These are phyloP conservation scores for Coffea eugenioides DNA, from an alignment of 257 asterid genomes.

Conservation along the genomic window DNA sequence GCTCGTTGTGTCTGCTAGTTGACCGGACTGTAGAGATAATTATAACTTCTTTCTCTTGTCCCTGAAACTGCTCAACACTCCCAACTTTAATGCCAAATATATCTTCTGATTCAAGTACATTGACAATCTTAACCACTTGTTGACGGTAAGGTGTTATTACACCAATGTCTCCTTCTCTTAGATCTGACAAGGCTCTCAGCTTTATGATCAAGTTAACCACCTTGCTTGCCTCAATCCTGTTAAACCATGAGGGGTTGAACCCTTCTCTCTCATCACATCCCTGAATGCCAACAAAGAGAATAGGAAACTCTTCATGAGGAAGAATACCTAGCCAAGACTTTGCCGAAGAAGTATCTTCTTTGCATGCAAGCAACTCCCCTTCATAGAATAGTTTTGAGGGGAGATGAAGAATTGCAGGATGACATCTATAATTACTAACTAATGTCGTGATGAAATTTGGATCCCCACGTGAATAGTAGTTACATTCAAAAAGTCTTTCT, in stretches of 20 bases:
- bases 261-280: slow-evolving; percentile 95
- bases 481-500: slow-evolving; percentile 63
- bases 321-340: slow-evolving; percentile 46
- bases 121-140: slow-evolving; percentile 69
- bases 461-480: slow-evolving; percentile 38
- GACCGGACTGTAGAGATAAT: slow-evolving; percentile 90
- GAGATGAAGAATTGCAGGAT: slow-evolving; percentile 59
- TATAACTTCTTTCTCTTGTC: slow-evolving; percentile 77
- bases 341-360: slow-evolving; percentile 34
- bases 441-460: slow-evolving; percentile 49
- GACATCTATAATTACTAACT: slow-evolving; percentile 70
- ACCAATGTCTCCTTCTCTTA: slow-evolving; percentile 66
- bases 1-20: slow-evolving; percentile 69
- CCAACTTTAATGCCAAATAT: slow-evolving; percentile 56
- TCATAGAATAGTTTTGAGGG: slow-evolving; percentile 72
- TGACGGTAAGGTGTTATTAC: slow-evolving; percentile 87
- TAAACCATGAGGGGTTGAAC: slow-evolving; percentile 89
- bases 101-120: slow-evolving; percentile 48
- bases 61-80: slow-evolving; percentile 91
- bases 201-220: slow-evolving; percentile 51
- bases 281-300: slow-evolving; percentile 75
- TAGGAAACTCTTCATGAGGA: slow-evolving; percentile 62
- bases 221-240: slow-evolving; percentile 83
- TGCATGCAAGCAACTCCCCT: slow-evolving; percentile 65
- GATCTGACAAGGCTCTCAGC: slow-evolving; percentile 23